phyloP scores from a whole-genome alignment of 768 basidiomycete genomes.

The Hortiboletus campestris region DNA sequence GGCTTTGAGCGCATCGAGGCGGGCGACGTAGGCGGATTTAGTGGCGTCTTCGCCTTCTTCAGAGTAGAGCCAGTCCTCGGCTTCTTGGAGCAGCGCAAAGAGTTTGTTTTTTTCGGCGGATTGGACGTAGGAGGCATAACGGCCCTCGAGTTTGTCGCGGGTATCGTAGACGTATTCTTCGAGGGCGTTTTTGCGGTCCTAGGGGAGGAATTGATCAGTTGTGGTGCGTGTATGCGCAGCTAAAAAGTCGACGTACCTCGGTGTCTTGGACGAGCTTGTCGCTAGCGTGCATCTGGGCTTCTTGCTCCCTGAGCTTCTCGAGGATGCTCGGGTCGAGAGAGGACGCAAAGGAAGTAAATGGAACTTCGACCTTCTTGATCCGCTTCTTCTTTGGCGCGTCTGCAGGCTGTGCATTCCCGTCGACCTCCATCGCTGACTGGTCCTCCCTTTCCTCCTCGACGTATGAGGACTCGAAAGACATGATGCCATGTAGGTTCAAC shows the following conservation, averaged over 20 bases:
- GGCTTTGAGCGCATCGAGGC: conserved; percentile 79
- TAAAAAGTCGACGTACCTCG: conserved; percentile 56
- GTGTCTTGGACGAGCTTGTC: conserved; percentile 99
- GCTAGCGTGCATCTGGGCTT: conserved; percentile 82
- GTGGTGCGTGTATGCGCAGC: conserved; percentile 2
- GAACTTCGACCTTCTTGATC: conserved; percentile 79
- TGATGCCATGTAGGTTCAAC: conserved; percentile 80
- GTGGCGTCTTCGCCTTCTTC: conserved; percentile 95
- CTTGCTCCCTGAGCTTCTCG: conserved; percentile 72
- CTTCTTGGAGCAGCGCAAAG: conserved; percentile 62
- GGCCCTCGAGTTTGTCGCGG: conserved; percentile 87
- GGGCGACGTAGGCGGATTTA: conserved; percentile 90
- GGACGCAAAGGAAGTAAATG: conserved; percentile 63
- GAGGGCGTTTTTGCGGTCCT: conserved; percentile 98
- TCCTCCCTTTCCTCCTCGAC: conserved; percentile 83
- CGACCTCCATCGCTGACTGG: conserved; percentile 63
- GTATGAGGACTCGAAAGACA: conserved; percentile 86
- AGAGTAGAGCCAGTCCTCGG: conserved; percentile 96
- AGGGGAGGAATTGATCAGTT: not conserved
- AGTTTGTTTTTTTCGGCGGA: conserved; percentile 76
- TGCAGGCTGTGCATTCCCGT: conserved; percentile 43
- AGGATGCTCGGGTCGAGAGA: conserved; percentile 63
- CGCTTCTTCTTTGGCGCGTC: conserved; percentile 75
- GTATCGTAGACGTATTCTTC: conserved; percentile 99
- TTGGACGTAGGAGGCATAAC: conserved; percentile 75